Base-by-base conservation (phyloP, 176 grass and related monocot genomes). In the Saccharum spontaneum region DNA sequence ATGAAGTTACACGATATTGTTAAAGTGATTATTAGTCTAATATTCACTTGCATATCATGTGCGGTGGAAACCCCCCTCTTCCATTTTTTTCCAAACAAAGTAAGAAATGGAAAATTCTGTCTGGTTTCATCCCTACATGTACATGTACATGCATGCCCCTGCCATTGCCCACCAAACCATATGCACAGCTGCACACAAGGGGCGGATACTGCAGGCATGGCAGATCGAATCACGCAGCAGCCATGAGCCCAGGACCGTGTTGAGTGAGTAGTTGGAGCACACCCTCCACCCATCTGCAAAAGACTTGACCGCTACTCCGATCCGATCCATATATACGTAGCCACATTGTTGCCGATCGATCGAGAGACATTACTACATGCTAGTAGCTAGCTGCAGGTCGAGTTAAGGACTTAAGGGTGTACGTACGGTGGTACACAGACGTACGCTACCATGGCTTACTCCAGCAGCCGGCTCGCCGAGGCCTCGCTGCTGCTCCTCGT, bases 101-200 rank as follows among this genome's bases (percentile, higher is more conserved):
- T 45, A 13, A 3, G 3, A 45, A 45, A 12, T 45, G 44, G 44
- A 45, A 33, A 33, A 33, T 33, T 33, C 33, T 33, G 33, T 33
- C 33, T 33, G 33, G 33, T 33, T 33, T 39, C 40, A 49, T 46
- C 45, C 45, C 12, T 46, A 14, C 50, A 1, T 10, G 40, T 33
- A 33, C 33, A 33, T 33, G 33, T 33, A 33, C 28, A 7, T 8
- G 5, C 77, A 80, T 67, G 44, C 64, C 28, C 44, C 44, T 38
- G 78, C 44, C 78, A 22, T 80, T 80, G 63, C 18, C 64, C 18
- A 80, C 78, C 78, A 69, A 80, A 69, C 44, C 39, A 66, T 59
- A 39, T 6, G 8, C 17, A 33, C 33, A 33, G 33, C 3, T 33
- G 33, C 33, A 20, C 65, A 54, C 50, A 55, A 18, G 49, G 50